Conservation (phyloP, 306 rosid species). For the Cajanus cajan region DNA sequence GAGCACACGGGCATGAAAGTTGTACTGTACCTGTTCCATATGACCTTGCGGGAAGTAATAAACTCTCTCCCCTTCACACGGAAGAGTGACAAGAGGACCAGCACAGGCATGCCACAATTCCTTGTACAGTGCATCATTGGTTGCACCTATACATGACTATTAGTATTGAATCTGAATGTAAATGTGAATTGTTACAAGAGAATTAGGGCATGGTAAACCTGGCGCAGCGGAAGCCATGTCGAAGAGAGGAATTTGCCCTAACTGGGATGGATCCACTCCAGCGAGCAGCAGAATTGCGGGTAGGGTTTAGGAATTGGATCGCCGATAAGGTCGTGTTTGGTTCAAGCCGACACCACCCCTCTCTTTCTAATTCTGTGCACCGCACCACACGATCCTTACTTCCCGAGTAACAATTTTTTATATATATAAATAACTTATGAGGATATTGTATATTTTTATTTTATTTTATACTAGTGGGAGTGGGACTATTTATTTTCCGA, state of each 20-base stretch:
- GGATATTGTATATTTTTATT: too few relatives aligned
- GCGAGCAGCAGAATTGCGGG: not conserved
- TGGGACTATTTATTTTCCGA: too few relatives aligned
- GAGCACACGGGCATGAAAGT: not conserved
- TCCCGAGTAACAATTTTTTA: not conserved
- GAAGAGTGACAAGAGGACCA: constrained; percentile 97
- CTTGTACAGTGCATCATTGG: constrained; percentile 78
- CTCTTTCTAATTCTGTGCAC: not conserved
- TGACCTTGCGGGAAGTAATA: constrained; percentile 99
- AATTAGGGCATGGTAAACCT: constrained; percentile 42
- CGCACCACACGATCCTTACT: not conserved
- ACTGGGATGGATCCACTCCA: constrained; percentile 17
- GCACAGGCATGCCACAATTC: constrained; percentile 99
- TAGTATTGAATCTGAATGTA: too few relatives aligned
- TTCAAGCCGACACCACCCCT: constrained; percentile 86
- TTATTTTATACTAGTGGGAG: too few relatives aligned
- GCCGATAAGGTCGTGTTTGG: constrained; percentile 87
- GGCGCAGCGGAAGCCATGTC: constrained; percentile 18
- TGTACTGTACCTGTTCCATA: constrained; percentile 94
- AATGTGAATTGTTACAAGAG: too few relatives aligned
- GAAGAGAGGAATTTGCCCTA: constrained; percentile 19
- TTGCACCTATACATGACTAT: constrained; percentile 36
- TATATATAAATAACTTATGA: too few relatives aligned
- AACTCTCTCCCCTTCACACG: constrained; percentile 85
- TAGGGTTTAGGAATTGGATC: constrained; percentile 34